A percentile compares a stretch with the other conserved stretches of the same genome.
phyloP scores from a whole-genome alignment of 805 yeast genomes.

The Candida pseudofarinosa region DNA sequence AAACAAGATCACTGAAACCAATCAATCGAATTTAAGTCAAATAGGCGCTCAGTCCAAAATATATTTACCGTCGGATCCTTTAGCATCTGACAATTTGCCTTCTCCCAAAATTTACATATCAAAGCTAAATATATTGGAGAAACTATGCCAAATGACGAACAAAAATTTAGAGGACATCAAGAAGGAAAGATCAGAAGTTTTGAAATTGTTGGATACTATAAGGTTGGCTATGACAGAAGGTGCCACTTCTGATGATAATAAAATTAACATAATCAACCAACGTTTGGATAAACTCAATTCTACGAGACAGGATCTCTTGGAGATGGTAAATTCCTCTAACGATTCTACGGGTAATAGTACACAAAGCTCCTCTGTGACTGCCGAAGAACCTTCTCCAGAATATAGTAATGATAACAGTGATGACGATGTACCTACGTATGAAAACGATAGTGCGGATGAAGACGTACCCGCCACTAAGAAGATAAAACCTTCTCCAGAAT shows the following conservation, averaged over 20 bases:
- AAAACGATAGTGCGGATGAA: conserved; percentile 14
- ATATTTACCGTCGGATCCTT: conserved; percentile 33
- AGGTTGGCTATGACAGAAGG: conserved; percentile 21
- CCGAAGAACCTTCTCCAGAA: conserved; percentile 27
- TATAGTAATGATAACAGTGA: conserved; percentile 19
- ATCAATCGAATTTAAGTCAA: conserved; percentile 35
- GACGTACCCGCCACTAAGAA: conserved; percentile 12
- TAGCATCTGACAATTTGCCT: conserved; percentile 34
- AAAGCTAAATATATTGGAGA: conserved; percentile 36
- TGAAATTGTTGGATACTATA: conserved; percentile 23
- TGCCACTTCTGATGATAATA: conserved; percentile 29
- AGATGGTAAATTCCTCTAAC: conserved; percentile 18
- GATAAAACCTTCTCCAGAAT: conserved; percentile 18
- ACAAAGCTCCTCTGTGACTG: conserved; percentile 5
- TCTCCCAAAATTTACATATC: conserved; percentile 34
- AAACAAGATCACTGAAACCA: conserved; percentile 21
- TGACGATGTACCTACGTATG: conserved; percentile 21
- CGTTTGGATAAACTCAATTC: conserved; percentile 23
- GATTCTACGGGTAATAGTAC: not conserved
- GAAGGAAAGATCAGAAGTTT: conserved; percentile 21
- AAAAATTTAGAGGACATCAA: conserved; percentile 30
- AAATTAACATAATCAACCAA: conserved; percentile 23
- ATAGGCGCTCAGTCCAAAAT: conserved; percentile 34
- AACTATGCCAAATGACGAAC: conserved; percentile 29
- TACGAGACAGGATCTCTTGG: conserved; percentile 30